phyloP scores from a whole-genome alignment of 2,329 filamentous ascomycete genomes.

The Botrytis hyacinthi region DNA sequence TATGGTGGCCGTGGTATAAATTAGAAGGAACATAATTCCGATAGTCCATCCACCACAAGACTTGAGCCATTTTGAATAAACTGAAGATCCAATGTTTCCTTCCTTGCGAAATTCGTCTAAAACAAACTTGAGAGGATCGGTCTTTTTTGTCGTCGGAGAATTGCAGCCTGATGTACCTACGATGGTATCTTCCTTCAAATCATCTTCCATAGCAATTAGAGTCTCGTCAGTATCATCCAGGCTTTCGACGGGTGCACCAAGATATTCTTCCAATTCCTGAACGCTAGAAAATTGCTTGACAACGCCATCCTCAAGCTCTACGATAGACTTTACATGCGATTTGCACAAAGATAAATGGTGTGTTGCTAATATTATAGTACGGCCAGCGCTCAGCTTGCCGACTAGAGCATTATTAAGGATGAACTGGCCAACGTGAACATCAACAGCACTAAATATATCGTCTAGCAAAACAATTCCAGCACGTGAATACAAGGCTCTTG shows the following conservation, averaged over 20 bases:
- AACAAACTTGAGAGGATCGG: conserved; percentile 16
- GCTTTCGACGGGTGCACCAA: conserved; percentile 12
- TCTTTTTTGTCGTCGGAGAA: background rate
- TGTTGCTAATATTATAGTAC: conserved; percentile 75
- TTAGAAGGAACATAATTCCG: conserved; percentile 5
- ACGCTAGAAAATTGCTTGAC: conserved; percentile 17
- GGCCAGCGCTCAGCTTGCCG: conserved; percentile 62
- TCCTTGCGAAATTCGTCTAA: conserved; percentile 18
- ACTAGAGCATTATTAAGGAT: conserved; percentile 73
- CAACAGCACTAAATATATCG: conserved; percentile 78
- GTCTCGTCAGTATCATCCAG: conserved; percentile 10
- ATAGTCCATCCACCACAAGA: conserved; percentile 18
- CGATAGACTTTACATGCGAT: conserved; percentile 67
- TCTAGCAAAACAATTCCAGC: conserved; percentile 75
- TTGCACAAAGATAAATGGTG: conserved; percentile 73
- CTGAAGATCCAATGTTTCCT: conserved; percentile 19
- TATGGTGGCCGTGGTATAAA: conserved; percentile 4
- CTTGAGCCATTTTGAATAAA: conserved; percentile 17
- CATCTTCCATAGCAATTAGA: background rate
- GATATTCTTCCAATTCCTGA: conserved; percentile 20
- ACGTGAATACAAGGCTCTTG: conserved; percentile 73
- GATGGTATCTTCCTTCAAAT: background rate
- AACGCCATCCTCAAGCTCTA: conserved; percentile 49
- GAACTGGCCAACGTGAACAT: conserved; percentile 74
- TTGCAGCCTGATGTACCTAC: background rate